Evolutionary conservation across 2,329 filamentous ascomycete genomes (phyloP).

Genomic region (Fusarium equiseti): DNA sequence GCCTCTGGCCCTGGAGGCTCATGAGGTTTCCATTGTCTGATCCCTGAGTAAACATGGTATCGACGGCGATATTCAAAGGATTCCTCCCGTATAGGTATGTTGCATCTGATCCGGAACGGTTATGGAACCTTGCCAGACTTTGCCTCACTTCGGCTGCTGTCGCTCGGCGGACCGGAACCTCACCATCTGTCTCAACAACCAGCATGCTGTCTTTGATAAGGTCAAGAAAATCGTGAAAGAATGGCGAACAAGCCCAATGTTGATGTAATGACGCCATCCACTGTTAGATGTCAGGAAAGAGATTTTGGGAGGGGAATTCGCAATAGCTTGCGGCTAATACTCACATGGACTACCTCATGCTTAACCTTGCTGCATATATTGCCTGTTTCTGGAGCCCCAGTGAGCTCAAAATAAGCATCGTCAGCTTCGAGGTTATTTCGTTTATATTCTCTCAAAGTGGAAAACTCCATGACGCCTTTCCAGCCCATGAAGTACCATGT

Average conservation of each 20-base stretch:
- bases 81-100: not conserved
- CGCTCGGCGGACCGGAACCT: not conserved
- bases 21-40: not conserved
- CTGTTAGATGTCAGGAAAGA: not conserved
- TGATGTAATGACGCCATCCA: not conserved
- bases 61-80: not conserved
- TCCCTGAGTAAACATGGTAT: not conserved
- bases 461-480: not conserved
- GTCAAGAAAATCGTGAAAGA: slow-evolving; percentile 2
- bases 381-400: not conserved
- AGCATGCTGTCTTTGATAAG: not conserved
- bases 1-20: not conserved
- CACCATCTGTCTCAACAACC: not conserved
- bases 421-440: not conserved
- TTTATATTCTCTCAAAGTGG: not conserved
- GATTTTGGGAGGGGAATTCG: not conserved
- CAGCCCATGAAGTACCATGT: slow-evolving; percentile 2
- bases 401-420: not conserved
- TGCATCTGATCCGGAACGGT: not conserved
- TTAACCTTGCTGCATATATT: slow-evolving; percentile 8
- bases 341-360: not conserved
- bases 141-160: slow-evolving; percentile 1
- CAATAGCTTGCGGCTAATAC: not conserved
- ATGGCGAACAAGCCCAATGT: not conserved
- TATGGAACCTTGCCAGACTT: not conserved